Conservation (phyloP, 305 asterid species). For the Fraxinus greggii region DNA sequence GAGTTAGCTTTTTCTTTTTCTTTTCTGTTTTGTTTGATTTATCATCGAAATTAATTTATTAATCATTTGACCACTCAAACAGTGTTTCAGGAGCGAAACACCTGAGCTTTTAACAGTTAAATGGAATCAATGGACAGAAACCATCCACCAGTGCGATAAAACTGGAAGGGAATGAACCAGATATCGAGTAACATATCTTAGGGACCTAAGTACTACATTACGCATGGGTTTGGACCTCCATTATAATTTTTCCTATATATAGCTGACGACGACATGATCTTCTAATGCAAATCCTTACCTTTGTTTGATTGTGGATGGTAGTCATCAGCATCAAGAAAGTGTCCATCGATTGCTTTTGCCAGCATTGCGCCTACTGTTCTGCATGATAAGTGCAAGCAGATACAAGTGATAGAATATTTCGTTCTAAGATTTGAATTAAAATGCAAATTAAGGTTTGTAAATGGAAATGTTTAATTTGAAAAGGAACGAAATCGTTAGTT, state of each 20-base stretch:
- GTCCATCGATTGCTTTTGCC: conserved; percentile 48
- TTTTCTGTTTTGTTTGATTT: neutral
- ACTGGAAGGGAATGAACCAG: neutral
- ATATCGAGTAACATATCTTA: neutral
- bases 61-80: neutral
- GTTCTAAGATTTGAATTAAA: neutral
- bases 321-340: conserved; percentile 83
- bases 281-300: conserved; percentile 38
- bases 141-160: neutral
- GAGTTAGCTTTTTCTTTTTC: neutral
- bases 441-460: neutral
- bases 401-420: neutral
- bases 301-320: conserved; percentile 74
- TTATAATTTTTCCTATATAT: neutral
- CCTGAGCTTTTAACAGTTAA: neutral
- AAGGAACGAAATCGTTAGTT: neutral
- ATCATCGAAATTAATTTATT: neutral
- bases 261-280: neutral
- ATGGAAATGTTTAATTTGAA: neutral
- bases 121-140: neutral
- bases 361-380: conserved; percentile 83
- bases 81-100: neutral
- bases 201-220: neutral
- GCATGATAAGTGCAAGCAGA: neutral
- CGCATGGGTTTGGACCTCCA: neutral